These are phyloP conservation scores for Neofusicoccum kwambonambiense DNA, from an alignment of 2,329 filamentous ascomycete species.

Conservation along the genomic window DNA sequence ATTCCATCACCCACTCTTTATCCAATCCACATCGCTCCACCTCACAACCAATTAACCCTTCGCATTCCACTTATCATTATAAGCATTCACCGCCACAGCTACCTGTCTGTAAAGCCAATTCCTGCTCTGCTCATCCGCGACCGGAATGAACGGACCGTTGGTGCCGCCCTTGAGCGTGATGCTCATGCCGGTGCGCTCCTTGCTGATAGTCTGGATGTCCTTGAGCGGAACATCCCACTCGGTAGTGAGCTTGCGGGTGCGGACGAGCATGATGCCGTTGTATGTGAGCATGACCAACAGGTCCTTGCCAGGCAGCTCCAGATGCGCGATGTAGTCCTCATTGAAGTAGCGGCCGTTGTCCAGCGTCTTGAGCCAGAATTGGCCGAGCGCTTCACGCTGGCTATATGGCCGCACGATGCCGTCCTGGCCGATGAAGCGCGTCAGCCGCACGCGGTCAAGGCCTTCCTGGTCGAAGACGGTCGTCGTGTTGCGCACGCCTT, in stretches of 20 bases:
- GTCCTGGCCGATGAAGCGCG: conserved; percentile 87
- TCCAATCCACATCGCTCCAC: background rate
- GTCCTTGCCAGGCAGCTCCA: conserved; percentile 86
- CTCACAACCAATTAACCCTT: conserved; percentile 44
- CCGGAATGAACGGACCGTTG: conserved; percentile 92
- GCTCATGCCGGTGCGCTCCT: conserved; percentile 91
- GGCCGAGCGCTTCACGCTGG: conserved; percentile 89
- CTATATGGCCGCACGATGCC: conserved; percentile 93
- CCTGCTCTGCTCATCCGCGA: conserved; percentile 76
- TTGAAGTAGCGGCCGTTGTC: conserved; percentile 98
- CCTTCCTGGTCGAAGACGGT: conserved; percentile 96
- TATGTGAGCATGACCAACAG: conserved; percentile 69
- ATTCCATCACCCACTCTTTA: background rate
- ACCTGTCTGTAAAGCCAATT: conserved; percentile 68
- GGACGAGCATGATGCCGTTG: conserved; percentile 80
- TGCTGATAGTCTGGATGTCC: conserved; percentile 94
- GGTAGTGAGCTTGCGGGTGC: conserved; percentile 77
- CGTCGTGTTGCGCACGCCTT: conserved; percentile 97
- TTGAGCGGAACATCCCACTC: conserved; percentile 97
- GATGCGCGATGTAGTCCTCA: conserved; percentile 93
- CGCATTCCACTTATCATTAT: conserved; percentile 65
- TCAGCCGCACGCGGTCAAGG: conserved; percentile 89
- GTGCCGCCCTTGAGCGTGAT: conserved; percentile 84
- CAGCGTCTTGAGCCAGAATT: conserved; percentile 98
- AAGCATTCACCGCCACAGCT: conserved; percentile 65